Conservation (phyloP, 192 early-diverging fungal genomes). For the Coemansia sp. region DNA sequence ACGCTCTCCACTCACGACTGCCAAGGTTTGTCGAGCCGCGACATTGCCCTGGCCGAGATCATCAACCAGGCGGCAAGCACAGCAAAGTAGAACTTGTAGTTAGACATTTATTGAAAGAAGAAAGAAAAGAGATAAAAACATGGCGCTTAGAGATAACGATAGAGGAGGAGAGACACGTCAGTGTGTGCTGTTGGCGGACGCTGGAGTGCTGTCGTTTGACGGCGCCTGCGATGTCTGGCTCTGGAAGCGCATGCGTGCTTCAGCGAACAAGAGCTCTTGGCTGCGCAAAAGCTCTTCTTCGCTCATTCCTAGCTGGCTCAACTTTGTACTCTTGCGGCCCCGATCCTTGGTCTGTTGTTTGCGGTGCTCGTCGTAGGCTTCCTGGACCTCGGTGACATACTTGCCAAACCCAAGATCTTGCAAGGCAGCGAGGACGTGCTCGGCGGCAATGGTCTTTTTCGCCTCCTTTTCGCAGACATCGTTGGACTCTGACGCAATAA, state of each 20-base stretch:
- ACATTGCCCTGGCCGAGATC: slow-evolving; percentile 76
- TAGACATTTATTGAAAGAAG: background rate
- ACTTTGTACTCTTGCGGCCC: slow-evolving; percentile 72
- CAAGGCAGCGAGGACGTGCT: slow-evolving; percentile 90
- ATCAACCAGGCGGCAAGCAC: slow-evolving; percentile 58
- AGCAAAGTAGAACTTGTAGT: slow-evolving; percentile 25
- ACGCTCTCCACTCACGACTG: slow-evolving; percentile 91
- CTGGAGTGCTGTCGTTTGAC: slow-evolving; percentile 19
- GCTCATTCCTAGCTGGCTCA: slow-evolving; percentile 78
- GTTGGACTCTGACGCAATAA: slow-evolving; percentile 93
- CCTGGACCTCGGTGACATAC: slow-evolving; percentile 85
- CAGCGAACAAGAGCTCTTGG: slow-evolving; percentile 89
- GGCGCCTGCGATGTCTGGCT: slow-evolving; percentile 41
- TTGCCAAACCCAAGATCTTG: slow-evolving; percentile 90
- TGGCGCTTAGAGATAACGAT: background rate
- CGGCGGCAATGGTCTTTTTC: slow-evolving; percentile 96
- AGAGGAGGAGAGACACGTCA: background rate
- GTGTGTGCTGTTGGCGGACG: slow-evolving; percentile 11
- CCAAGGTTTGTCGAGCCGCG: slow-evolving; percentile 75
- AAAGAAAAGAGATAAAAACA: slow-evolving; percentile 2
- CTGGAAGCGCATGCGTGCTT: slow-evolving; percentile 76
- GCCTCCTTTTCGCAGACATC: slow-evolving; percentile 95
- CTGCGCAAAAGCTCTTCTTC: slow-evolving; percentile 80
- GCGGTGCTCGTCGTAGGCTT: slow-evolving; percentile 86
- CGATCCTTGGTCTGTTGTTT: slow-evolving; percentile 79